Percentiles rank a stretch among this genome's conserved stretches.
Conservation (phyloP, 441 rosid genomes). For the Adansonia madagascariensis region DNA sequence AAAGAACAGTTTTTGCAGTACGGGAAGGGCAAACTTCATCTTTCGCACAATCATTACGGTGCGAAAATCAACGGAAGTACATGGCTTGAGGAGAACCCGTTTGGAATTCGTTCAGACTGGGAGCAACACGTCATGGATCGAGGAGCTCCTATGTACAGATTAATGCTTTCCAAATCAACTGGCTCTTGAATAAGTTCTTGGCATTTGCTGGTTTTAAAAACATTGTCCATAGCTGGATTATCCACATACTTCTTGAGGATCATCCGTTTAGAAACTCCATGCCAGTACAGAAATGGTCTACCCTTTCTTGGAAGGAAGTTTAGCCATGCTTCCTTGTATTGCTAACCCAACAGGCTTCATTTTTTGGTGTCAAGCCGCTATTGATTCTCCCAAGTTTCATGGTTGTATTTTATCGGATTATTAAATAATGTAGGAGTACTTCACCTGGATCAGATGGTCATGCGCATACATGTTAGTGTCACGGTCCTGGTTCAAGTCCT, state of each 20-base stretch:
- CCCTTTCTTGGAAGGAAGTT: constrained; percentile 2
- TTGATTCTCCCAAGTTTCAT: neutral
- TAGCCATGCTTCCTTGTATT: neutral
- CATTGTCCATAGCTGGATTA: neutral
- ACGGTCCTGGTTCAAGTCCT: no score
- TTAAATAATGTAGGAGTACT: no score
- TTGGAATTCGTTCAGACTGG: constrained; percentile 76
- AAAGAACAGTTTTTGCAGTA: constrained; percentile 55
- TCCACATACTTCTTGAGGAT: constrained; percentile 16
- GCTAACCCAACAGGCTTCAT: neutral
- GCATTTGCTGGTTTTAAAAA: neutral
- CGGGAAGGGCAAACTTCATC: constrained; percentile 51
- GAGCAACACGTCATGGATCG: constrained; percentile 66
- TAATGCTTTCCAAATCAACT: constrained; percentile 54
- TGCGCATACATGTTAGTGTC: neutral
- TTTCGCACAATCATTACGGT: constrained; percentile 29
- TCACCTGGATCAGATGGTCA: neutral
- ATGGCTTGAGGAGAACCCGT: constrained; percentile 75
- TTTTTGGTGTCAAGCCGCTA: neutral
- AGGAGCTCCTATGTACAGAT: constrained; percentile 62
- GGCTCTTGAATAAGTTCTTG: neutral
- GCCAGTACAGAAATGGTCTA: neutral
- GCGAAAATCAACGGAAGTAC: constrained; percentile 26
- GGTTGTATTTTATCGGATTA: neutral
- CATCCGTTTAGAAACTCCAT: neutral